Base-by-base conservation (phyloP, 345 rosid species). In the Cardamine chenopodiifolia region DNA sequence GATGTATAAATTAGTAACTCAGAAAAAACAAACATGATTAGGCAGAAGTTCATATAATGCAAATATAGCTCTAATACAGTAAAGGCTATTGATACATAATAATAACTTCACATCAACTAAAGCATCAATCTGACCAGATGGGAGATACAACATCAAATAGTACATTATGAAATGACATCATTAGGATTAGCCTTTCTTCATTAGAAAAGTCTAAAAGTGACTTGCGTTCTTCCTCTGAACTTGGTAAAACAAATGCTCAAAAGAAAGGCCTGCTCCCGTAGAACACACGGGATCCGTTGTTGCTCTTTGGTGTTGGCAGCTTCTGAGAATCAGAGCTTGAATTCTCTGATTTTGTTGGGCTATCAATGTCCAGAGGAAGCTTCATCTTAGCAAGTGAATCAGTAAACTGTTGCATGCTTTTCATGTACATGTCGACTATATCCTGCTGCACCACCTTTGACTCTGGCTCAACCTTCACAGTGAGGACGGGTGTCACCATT, bases 351-450 rank as follows among this genome's bases (percentile, higher is more conserved):
- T 89, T 88, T 66, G 89, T 37, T 40, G 93, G 82, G 77, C 82
- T 85, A 40, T 92, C 97, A 28, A 86, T 71, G 87, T 92, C 97
- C 76, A 92, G 57, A 44, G 99, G 99, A 57, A 96, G 97, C 84
- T 92, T 96, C 99, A 96, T 96, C 86, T 92, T 92, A 32, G 99
- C 99, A 82, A 96, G 78, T 49, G 99, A 96, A 82, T 96, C 99
- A 0, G 99, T 96, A 79, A 96, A 96, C 73, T 96, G 97, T 80
- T 92, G 99, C 99, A 96, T 96, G 77, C 99, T 92, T 82, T 96
- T 96, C 97, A 90, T 88, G 79, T 96, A 96, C 96, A 96, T 96
- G 82, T 96, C 96, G 2, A 92, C 98, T 66, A 89, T 85, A 31
- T 96, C 99, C 83, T 96, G 98, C 84, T 96, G 97, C 68, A 89